These are phyloP conservation scores for Exophiala sideris DNA, from an alignment of 2,329 filamentous ascomycete genomes.

Conservation along the genomic window DNA sequence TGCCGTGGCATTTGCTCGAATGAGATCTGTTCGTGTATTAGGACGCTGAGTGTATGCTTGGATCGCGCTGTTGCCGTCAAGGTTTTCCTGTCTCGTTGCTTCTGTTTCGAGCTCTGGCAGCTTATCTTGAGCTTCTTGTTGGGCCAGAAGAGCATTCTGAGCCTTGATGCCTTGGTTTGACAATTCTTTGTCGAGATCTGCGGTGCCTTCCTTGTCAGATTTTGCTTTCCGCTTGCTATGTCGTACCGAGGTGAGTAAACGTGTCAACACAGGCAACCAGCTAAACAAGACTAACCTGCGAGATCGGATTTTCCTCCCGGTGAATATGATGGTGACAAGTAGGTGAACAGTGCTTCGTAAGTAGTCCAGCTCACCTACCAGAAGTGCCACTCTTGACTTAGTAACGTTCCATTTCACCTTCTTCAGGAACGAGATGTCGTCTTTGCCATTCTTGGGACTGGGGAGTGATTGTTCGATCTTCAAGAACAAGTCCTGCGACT, in stretches of 20 bases:
- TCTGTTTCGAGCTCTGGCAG: constrained; percentile 1
- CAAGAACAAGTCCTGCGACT: constrained; percentile 6
- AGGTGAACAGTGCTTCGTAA: constrained; percentile 11
- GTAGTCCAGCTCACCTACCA: constrained; percentile 14
- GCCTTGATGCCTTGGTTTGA: neutral
- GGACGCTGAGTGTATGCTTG: neutral
- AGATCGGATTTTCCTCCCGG: constrained; percentile 4
- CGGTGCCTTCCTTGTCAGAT: neutral
- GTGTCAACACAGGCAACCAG: too few species aligned
- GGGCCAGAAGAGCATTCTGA: constrained; percentile 6
- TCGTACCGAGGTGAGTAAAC: too few species aligned
- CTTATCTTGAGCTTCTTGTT: constrained; percentile 5
- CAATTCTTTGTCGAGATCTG: neutral
- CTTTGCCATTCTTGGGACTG: neutral
- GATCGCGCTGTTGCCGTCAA: neutral
- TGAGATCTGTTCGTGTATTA: neutral
- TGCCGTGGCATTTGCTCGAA: neutral
- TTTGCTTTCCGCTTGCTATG: too few species aligned
- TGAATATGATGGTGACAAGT: constrained; percentile 5
- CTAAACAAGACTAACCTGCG: neutral
- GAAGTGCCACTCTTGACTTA: constrained; percentile 11
- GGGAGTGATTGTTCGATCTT: constrained; percentile 6
- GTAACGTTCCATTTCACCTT: constrained; percentile 17
- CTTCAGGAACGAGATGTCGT: constrained; percentile 3
- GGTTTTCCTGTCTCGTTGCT: neutral